Percentiles rank a stretch among this genome's conserved stretches.
Evolutionary conservation across 2,329 filamentous ascomycete genomes (phyloP).

Genomic region (Zymoseptoria passerinii): DNA sequence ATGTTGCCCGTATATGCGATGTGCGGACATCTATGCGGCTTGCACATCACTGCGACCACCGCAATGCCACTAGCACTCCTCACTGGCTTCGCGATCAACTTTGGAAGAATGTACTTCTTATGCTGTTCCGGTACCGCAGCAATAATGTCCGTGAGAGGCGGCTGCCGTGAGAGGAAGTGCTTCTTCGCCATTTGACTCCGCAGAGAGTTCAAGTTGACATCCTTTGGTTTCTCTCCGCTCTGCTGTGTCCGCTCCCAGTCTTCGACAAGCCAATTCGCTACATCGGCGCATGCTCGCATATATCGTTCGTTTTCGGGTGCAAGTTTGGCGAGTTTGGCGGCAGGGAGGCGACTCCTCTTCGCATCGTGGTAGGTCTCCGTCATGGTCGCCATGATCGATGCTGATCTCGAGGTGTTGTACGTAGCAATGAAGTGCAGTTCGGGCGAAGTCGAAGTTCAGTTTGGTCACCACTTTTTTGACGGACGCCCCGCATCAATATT

Average conservation of each 20-base stretch:
- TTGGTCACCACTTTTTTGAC: too few species aligned
- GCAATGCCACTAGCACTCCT: conserved; percentile 93
- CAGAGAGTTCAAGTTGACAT: conserved; percentile 86
- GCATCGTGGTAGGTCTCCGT: conserved; percentile 48
- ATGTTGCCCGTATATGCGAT: conserved; percentile 99
- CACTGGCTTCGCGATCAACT: conserved; percentile 94
- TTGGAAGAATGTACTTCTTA: conserved; percentile 97
- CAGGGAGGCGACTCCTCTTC: conserved; percentile 49
- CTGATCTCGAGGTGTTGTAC: neutral
- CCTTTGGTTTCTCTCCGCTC: conserved; percentile 62
- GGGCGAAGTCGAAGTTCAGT: neutral
- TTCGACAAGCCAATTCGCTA: conserved; percentile 87
- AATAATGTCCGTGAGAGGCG: conserved; percentile 92
- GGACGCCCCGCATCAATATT: neutral
- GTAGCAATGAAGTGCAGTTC: neutral
- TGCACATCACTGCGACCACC: conserved; percentile 99
- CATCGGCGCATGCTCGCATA: conserved; percentile 88
- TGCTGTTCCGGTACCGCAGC: conserved; percentile 98
- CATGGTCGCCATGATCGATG: conserved; percentile 52
- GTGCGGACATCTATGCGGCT: conserved; percentile 93
- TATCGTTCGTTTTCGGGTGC: conserved; percentile 91
- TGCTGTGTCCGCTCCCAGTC: conserved; percentile 80
- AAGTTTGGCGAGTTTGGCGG: conserved; percentile 49
- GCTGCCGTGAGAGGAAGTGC: conserved; percentile 78
- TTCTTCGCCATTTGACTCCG: conserved; percentile 86